Evolutionary conservation across 2,329 filamentous ascomycete species (phyloP).

Genomic region (Tolypocladium pustulatum): DNA sequence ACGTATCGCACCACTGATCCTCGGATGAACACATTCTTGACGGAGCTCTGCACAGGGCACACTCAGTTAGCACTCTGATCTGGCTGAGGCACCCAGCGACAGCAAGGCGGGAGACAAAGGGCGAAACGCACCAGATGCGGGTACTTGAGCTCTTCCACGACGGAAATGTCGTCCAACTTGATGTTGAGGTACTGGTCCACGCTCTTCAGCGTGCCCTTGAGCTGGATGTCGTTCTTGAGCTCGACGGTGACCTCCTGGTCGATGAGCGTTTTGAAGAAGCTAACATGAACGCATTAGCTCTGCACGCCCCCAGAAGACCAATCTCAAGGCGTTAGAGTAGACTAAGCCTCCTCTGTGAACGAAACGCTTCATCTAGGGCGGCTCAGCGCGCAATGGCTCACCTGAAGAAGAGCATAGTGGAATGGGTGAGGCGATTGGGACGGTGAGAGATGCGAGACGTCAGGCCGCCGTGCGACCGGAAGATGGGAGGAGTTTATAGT

Average conservation of each 20-base stretch:
- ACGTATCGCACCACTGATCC: slow-evolving; percentile 91
- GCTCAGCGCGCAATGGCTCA: slow-evolving; percentile 9
- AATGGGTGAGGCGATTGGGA: not conserved
- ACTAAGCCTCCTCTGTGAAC: not conserved
- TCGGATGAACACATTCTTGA: slow-evolving; percentile 93
- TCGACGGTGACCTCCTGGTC: slow-evolving; percentile 96
- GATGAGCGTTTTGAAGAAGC: slow-evolving; percentile 98
- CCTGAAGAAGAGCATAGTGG: slow-evolving; percentile 36
- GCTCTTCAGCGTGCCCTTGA: slow-evolving; percentile 89
- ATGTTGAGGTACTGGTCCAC: slow-evolving; percentile 99
- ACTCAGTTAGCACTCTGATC: slow-evolving; percentile 1
- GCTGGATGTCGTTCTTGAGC: slow-evolving; percentile 98
- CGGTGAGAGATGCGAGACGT: not conserved
- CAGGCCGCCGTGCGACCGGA: not conserved
- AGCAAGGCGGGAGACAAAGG: not conserved
- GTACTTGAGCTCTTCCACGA: slow-evolving; percentile 88
- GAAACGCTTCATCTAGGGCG: not conserved
- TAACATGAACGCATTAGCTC: slow-evolving; percentile 21
- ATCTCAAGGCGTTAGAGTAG: not conserved
- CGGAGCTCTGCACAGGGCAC: slow-evolving; percentile 43
- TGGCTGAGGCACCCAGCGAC: not conserved
- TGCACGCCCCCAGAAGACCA: not conserved
- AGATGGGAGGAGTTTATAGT: not conserved
- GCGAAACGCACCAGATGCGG: slow-evolving; percentile 63
- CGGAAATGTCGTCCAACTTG: slow-evolving; percentile 90